These are phyloP conservation scores for Primulina huaijiensis DNA, from an alignment of 257 asterid species.

Conservation along the genomic window DNA sequence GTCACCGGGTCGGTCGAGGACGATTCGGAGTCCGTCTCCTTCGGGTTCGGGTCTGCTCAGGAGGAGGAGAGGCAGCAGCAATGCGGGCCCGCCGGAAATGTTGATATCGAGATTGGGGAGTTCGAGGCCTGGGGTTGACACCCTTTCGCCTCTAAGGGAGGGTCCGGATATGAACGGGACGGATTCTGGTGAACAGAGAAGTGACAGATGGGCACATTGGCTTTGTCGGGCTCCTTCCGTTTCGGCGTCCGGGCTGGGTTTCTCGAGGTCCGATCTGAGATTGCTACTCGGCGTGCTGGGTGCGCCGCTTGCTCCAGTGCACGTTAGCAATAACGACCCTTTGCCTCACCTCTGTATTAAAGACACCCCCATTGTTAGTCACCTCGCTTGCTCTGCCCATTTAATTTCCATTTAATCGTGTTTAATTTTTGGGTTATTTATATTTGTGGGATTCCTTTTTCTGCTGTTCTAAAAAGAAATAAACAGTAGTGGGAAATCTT, in stretches of 20 bases:
- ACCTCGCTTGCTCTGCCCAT: neutral
- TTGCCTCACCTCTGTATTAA: slow-evolving; percentile 55
- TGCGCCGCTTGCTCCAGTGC: slow-evolving; percentile 83
- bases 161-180: slow-evolving; percentile 65
- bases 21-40: slow-evolving; percentile 40
- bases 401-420: neutral
- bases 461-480: neutral
- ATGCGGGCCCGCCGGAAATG: slow-evolving; percentile 38
- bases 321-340: slow-evolving; percentile 59
- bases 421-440: neutral
- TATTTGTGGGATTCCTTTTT: neutral
- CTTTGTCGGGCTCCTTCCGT: slow-evolving; percentile 51
- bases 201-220: slow-evolving; percentile 60
- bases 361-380: slow-evolving; percentile 58
- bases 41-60: slow-evolving; percentile 39
- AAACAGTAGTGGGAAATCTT: neutral
- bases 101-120: slow-evolving; percentile 37
- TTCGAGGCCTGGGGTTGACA: slow-evolving; percentile 44
- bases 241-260: slow-evolving; percentile 43
- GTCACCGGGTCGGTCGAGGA: slow-evolving; percentile 46
- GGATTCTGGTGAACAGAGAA: slow-evolving; percentile 41
- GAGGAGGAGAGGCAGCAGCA: slow-evolving; percentile 32
- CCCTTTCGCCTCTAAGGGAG: slow-evolving; percentile 59
- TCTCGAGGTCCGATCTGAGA: slow-evolving; percentile 69
- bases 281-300: slow-evolving; percentile 74